Conservation (phyloP, 495 filamentous ascomycete genomes). For the Astrothelium subdiscretum region DNA sequence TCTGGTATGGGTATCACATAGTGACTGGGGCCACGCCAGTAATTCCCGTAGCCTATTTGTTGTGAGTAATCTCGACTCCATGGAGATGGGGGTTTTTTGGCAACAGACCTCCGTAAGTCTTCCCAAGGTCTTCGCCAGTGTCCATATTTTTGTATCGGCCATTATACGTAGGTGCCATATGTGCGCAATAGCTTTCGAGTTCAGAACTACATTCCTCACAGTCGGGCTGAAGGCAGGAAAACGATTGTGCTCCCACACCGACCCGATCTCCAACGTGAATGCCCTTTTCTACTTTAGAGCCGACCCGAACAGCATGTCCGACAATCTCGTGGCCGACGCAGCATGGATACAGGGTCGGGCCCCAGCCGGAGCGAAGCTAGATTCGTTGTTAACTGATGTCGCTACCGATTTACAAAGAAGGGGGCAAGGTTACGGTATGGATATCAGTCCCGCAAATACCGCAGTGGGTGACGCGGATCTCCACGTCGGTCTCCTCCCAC, state of each 20-base stretch:
- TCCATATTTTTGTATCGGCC: conserved; percentile 38
- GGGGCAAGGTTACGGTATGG: conserved; percentile 52
- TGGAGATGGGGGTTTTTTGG: no score
- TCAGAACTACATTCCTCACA: conserved; percentile 58
- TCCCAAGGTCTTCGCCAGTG: background rate
- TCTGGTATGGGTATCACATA: conserved; percentile 76
- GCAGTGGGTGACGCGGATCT: conserved; percentile 69
- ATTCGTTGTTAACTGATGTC: background rate
- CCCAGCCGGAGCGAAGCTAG: conserved; percentile 35
- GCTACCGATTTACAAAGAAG: background rate
- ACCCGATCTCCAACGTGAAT: conserved; percentile 72
- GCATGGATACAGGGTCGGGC: conserved; percentile 47
- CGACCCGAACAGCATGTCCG: conserved; percentile 61
- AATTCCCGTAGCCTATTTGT: conserved; percentile 69
- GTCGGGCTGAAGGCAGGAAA: conserved; percentile 51
- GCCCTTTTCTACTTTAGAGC: conserved; percentile 44
- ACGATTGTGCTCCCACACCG: conserved; percentile 71
- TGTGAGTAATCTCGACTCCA: no score
- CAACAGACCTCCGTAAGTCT: conserved; percentile 50
- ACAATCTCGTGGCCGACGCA: conserved; percentile 79
- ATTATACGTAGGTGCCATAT: conserved; percentile 57
- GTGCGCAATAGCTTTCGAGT: conserved; percentile 54
- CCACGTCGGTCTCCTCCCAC: conserved; percentile 66
- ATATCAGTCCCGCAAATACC: conserved; percentile 74
- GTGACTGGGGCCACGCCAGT: conserved; percentile 57